Evolutionary conservation across 2,329 filamentous ascomycete genomes (phyloP).

Genomic region (Aspergillus vadensis): DNA sequence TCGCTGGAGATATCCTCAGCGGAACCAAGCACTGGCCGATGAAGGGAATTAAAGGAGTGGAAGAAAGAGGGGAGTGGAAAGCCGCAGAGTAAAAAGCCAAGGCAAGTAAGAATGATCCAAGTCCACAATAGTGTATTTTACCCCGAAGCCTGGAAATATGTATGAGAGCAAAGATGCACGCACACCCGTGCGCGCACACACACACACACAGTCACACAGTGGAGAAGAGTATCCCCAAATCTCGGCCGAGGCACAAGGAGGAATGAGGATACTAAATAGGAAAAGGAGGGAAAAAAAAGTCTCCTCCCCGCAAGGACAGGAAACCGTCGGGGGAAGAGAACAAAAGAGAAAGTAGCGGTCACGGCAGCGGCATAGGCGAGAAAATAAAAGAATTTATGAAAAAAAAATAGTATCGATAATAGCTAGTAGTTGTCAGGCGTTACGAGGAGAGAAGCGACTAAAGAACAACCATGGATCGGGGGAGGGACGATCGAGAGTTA

Average conservation of each 20-base stretch:
- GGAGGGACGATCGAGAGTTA: constrained; percentile 13
- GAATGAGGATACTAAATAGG: constrained; percentile 1
- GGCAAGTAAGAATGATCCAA: neutral
- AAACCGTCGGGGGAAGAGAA: constrained; percentile 3
- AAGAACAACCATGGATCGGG: constrained; percentile 14
- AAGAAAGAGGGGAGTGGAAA: neutral
- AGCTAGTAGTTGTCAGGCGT: constrained; percentile 2
- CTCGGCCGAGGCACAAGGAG: neutral
- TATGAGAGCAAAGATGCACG: neutral
- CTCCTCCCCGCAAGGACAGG: constrained; percentile 12
- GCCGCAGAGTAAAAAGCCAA: neutral
- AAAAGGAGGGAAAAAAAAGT: neutral
- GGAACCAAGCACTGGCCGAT: neutral
- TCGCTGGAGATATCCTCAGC: neutral
- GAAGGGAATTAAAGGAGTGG: neutral
- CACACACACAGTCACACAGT: neutral
- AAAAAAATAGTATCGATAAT: neutral
- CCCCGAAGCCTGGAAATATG: neutral
- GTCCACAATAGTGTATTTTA: neutral
- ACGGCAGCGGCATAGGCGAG: constrained; percentile 13
- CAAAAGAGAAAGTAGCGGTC: constrained; percentile 22
- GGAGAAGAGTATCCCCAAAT: too few relatives aligned
- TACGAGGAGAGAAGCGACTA: neutral
- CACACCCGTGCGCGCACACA: neutral
- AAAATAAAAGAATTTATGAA: neutral